Conservation (phyloP, 352 stramenopile genomes). For the Peronospora farinosa region DNA sequence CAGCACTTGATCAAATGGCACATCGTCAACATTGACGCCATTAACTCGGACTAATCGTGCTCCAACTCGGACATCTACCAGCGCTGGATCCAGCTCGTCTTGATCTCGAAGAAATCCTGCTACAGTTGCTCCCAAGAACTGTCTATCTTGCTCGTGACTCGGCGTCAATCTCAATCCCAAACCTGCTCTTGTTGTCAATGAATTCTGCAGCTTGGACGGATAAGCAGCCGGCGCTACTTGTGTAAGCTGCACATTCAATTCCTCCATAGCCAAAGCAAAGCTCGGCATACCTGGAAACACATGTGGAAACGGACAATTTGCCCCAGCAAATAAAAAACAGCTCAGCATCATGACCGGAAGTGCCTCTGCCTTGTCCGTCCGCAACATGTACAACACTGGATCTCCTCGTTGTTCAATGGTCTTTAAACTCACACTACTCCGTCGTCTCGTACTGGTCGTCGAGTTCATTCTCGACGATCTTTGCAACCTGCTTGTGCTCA, state of each 20-base stretch:
- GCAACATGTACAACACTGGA: constrained; percentile 20
- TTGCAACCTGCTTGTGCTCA: constrained; percentile 13
- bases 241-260: constrained; percentile 59
- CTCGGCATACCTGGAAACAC: constrained; percentile 56
- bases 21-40: constrained; percentile 48
- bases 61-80: constrained; percentile 55
- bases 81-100: constrained; percentile 46
- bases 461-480: constrained; percentile 6
- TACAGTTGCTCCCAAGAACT: constrained; percentile 62
- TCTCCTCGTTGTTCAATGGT: constrained; percentile 19
- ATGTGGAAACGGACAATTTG: constrained; percentile 68
- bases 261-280: constrained; percentile 67
- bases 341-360: constrained; percentile 53
- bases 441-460: constrained; percentile 4
- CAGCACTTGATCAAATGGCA: constrained; percentile 60
- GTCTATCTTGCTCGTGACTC: constrained; percentile 51
- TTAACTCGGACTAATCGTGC: constrained; percentile 70
- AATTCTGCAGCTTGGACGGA: constrained; percentile 64
- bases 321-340: constrained; percentile 66
- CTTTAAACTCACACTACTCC: constrained; percentile 18
- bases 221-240: constrained; percentile 39
- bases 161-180: constrained; percentile 56
- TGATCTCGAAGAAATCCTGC: constrained; percentile 58
- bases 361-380: constrained; percentile 31
- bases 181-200: constrained; percentile 41